These are phyloP conservation scores for Hypsizygus marmoreus DNA, from an alignment of 768 basidiomycete genomes.

Conservation along the genomic window DNA sequence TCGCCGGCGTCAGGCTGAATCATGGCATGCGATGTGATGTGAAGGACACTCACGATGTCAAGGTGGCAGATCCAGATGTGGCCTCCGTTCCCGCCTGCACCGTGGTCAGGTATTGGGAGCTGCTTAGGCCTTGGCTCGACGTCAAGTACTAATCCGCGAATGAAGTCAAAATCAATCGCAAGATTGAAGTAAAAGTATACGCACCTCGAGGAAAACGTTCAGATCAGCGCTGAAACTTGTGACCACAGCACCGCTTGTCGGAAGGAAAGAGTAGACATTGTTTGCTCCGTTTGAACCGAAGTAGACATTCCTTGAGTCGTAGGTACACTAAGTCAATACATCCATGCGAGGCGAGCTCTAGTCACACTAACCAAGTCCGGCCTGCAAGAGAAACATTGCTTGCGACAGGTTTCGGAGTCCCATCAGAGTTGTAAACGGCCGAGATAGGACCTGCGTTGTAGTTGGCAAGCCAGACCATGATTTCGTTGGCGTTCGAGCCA, in stretches of 20 bases:
- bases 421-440: slow-evolving; percentile 42
- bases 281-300: slow-evolving; percentile 55
- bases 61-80: slow-evolving; percentile 54
- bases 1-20: slow-evolving; percentile 1
- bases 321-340: background rate
- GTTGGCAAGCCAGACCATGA: slow-evolving; percentile 71
- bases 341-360: no score
- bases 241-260: slow-evolving; percentile 34
- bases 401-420: slow-evolving; percentile 47
- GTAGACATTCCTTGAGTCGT: slow-evolving; percentile 52
- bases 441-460: slow-evolving; percentile 62
- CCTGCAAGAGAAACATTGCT: slow-evolving; percentile 48
- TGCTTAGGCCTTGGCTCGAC: slow-evolving; percentile 40
- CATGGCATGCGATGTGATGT: background rate
- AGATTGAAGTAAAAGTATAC: background rate
- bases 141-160: slow-evolving; percentile 48
- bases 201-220: slow-evolving; percentile 51
- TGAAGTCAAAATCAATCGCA: background rate
- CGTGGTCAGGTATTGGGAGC: slow-evolving; percentile 58
- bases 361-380: slow-evolving; percentile 48
- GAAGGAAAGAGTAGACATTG: slow-evolving; percentile 52
- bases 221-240: slow-evolving; percentile 56
- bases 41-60: slow-evolving; percentile 48
- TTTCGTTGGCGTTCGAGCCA: slow-evolving; percentile 48
- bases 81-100: slow-evolving; percentile 67